Percentiles rank a stretch among this genome's conserved stretches.
Conservation (phyloP, 257 asterid genomes). For the Gynochthodes officinalis region DNA sequence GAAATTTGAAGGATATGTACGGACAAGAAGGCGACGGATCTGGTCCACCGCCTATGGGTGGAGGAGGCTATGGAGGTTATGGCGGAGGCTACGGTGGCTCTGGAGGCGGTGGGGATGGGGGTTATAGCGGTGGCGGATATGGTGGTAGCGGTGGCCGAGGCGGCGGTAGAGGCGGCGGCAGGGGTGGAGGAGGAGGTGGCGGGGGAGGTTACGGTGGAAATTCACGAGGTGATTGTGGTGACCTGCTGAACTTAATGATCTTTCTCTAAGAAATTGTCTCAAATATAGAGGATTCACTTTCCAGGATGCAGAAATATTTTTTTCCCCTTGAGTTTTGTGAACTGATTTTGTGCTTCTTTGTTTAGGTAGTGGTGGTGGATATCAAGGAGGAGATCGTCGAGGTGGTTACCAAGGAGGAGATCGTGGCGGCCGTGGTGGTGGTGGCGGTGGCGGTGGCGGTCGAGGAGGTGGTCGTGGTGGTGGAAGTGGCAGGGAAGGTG, state of each 20-base stretch:
- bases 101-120: conserved; percentile 38
- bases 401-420: conserved; percentile 73
- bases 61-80: conserved; percentile 49
- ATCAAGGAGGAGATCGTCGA: conserved; percentile 33
- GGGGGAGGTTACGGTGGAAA: conserved; percentile 59
- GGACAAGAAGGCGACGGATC: conserved; percentile 85
- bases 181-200: conserved; percentile 31
- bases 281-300: too few relatives aligned
- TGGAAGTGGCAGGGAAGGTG: conserved; percentile 95
- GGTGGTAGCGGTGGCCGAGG: conserved; percentile 5
- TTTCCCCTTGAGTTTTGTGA: background rate
- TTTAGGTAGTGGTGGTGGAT: conserved; percentile 38
- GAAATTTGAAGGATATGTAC: conserved; percentile 39
- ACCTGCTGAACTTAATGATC: background rate
- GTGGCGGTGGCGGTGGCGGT: conserved; percentile 38
- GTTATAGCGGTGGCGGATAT: conserved; percentile 15
- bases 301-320: background rate
- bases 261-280: background rate
- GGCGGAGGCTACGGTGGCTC: conserved; percentile 30
- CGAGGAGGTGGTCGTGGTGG: conserved; percentile 67
- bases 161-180: conserved; percentile 1
- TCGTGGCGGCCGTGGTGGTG: conserved; percentile 63
- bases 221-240: conserved; percentile 42
- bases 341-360: background rate
- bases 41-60: conserved; percentile 55